A percentile compares a stretch with the other conserved stretches of the same genome.
Evolutionary conservation across 495 filamentous ascomycete genomes (phyloP).

Genomic region (Tuber borchii): DNA sequence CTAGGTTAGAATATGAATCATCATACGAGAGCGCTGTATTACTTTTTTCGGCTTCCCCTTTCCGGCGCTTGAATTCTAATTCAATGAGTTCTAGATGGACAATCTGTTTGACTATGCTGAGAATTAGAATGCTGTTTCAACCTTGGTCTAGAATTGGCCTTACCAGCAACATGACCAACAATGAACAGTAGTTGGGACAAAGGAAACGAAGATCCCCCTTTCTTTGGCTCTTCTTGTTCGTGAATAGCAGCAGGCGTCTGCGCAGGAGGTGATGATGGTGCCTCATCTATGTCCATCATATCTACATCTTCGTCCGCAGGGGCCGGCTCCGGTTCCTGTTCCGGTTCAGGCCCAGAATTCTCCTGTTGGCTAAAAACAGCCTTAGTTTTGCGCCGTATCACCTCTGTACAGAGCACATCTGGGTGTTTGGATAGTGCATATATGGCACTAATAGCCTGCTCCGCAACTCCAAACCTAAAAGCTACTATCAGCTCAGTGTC

Average conservation of each 20-base stretch:
- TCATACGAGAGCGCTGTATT: conserved; percentile 13
- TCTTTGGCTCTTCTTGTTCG: conserved; percentile 46
- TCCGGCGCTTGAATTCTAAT: conserved; percentile 92
- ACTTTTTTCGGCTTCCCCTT: conserved; percentile 86
- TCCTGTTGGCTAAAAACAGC: conserved; percentile 58
- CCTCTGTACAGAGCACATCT: conserved; percentile 86
- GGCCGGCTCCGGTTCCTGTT: conserved; percentile 38
- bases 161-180: conserved; percentile 81
- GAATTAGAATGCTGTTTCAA: background rate
- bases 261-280: conserved; percentile 29
- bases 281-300: conserved; percentile 39
- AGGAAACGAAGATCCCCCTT: conserved; percentile 54
- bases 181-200: conserved; percentile 91
- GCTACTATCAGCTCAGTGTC: background rate
- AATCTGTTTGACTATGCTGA: conserved; percentile 70
- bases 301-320: conserved; percentile 35
- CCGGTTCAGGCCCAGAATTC: conserved; percentile 39
- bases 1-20: conserved; percentile 32
- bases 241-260: conserved; percentile 40
- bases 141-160: background rate
- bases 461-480: conserved; percentile 68
- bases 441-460: conserved; percentile 93
- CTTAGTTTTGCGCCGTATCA: conserved; percentile 78
- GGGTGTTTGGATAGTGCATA: conserved; percentile 93
- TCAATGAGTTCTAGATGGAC: conserved; percentile 99